Evolutionary conservation across 352 stramenopile species (phyloP), one percentile per base, ranked within the genome.

Genomic region (Thraustochytrium striatum): DNA sequence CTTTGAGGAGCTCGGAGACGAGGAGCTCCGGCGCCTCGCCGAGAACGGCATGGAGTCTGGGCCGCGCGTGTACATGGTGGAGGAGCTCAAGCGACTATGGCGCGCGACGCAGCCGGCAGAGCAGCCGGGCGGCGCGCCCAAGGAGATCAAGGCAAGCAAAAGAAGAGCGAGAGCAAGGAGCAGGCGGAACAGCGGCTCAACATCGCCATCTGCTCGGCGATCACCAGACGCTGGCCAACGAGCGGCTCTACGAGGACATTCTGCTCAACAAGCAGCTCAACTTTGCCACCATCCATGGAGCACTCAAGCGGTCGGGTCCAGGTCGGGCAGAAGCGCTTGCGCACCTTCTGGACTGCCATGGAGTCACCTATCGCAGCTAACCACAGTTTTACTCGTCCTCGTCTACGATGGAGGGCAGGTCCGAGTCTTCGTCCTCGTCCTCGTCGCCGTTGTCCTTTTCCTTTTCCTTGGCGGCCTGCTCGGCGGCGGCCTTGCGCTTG

Each of bases 331-430:
- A 38, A 21, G 8, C 44, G 44, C 65, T 75, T 8, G 44, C 65
- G 11, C 39, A 9, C 13, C 68, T 75, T 43, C 36, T 75, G 3
- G 65, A 75, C 39, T 32, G 52, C 25, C 65, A 75, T 25, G 65
- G 65, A 5, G 32, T 75, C 13, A 75, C 35, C 1, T 75, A 61
- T 19, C 25, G 5, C 5, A 61, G 5, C 9, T 36, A 32, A 19
- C 19, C 9, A 16, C 5, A 16, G 32, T 70, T 70, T 70, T 57
- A 32, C 16, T 70, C n/a, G 11, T 75, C 65, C 21, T 61, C 62
- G 35, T 75, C 65, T 7, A 75, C 65, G 39, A 75, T 75, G 19
- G 65, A 75, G 16, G 65, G 65, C 5, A 75, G 65, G 47, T 75
- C 65, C 21, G 65, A 75, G 39, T 41, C 65, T 33, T 21, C 33